Percentiles rank a stretch among this genome's conserved stretches.
Conservation (phyloP, 345 rosid species). For the Salix caprea region DNA sequence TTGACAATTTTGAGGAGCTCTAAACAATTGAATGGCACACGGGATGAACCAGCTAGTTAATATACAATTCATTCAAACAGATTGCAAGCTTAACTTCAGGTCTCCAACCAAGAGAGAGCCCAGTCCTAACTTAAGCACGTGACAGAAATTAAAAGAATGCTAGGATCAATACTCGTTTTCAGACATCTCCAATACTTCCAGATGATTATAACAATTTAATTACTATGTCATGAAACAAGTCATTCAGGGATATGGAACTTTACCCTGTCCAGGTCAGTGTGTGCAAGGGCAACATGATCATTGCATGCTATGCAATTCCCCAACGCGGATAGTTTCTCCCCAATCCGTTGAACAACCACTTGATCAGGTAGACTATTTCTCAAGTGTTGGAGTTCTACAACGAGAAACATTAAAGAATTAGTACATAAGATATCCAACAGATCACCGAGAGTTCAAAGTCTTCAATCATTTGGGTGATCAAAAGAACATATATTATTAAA, state of each 20-base stretch:
- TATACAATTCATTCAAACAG: not conserved
- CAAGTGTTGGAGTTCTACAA: slow-evolving; percentile 84
- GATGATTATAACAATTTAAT: not conserved
- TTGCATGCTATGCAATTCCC: slow-evolving; percentile 97
- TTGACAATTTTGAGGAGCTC: too few species aligned
- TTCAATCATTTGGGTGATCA: not conserved
- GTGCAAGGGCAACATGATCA: slow-evolving; percentile 92
- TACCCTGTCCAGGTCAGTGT: slow-evolving; percentile 86
- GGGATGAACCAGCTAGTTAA: not conserved
- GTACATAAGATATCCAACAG: not conserved
- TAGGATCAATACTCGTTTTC: not conserved
- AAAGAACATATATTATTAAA: not conserved
- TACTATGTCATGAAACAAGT: not conserved
- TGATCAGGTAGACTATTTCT: slow-evolving; percentile 88
- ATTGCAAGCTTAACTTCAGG: not conserved
- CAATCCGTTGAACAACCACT: slow-evolving; percentile 90
- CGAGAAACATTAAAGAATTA: slow-evolving; percentile 1
- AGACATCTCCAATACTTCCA: not conserved
- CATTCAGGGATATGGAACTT: not conserved
- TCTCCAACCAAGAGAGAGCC: not conserved
- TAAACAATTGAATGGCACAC: too few species aligned
- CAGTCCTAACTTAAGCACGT: not conserved
- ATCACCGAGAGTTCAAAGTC: not conserved
- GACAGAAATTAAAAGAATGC: not conserved
- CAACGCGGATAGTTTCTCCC: slow-evolving; percentile 85